Evolutionary conservation across 2,329 filamentous ascomycete species (phyloP).

Genomic region (Chaetoscypha palmicola): DNA sequence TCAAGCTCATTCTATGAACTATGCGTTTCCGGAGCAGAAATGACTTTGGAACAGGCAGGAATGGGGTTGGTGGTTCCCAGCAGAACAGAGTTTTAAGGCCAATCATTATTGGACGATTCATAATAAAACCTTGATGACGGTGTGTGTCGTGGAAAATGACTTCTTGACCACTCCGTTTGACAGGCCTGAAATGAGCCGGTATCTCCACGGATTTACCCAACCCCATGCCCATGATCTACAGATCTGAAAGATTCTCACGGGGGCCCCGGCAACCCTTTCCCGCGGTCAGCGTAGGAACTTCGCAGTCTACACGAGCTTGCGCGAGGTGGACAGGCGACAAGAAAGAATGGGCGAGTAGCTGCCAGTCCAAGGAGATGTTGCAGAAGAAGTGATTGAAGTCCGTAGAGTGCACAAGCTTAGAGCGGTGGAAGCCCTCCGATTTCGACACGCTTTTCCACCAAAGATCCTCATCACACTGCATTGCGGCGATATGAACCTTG

Average conservation of each 20-base stretch:
- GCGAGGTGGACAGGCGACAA: too few relatives aligned
- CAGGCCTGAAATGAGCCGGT: slow-evolving; percentile 5
- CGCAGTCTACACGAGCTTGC: not conserved
- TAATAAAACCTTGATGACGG: slow-evolving; percentile 15
- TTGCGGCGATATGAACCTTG: slow-evolving; percentile 5
- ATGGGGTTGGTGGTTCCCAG: too few relatives aligned
- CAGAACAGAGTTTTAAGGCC: too few relatives aligned
- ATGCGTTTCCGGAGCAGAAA: too few relatives aligned
- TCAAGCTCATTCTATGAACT: too few relatives aligned
- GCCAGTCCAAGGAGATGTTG: too few relatives aligned
- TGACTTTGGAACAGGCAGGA: too few relatives aligned
- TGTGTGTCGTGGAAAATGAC: slow-evolving; percentile 2
- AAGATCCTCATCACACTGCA: slow-evolving; percentile 7
- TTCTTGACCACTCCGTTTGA: slow-evolving; percentile 1
- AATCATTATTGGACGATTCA: slow-evolving; percentile 5
- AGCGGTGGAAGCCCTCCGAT: not conserved
- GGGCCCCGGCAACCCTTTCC: not conserved
- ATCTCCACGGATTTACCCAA: slow-evolving; percentile 8
- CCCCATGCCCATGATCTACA: slow-evolving; percentile 12
- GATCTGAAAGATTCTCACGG: slow-evolving; percentile 13
- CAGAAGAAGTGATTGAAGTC: too few relatives aligned
- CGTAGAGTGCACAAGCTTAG: too few relatives aligned
- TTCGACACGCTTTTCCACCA: not conserved
- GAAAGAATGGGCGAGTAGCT: too few relatives aligned
- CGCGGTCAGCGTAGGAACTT: not conserved